Base-by-base conservation (phyloP, 345 rosid species). In the Erodium maritimum region DNA sequence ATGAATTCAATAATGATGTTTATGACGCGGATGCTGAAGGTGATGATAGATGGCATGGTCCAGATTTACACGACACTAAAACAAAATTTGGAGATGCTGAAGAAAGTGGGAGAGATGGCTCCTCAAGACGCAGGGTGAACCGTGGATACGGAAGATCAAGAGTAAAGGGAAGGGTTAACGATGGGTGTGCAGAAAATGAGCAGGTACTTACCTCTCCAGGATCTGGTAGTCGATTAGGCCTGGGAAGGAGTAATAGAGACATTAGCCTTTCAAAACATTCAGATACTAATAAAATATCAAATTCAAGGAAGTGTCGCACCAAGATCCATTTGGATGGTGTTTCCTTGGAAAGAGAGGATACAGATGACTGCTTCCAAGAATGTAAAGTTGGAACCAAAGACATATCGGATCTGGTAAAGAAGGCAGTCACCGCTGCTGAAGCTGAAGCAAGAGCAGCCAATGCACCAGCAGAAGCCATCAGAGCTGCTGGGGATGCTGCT, bases 381-480 rank as follows among this genome's bases (percentile, higher is more conserved):
- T 93, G 95, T 76, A 70, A 69, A 63, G 70, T 93, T 53, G 99
- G 99, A 70, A 79, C 79, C 61, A 80, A 69, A 73, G 95, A 89
- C 69, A 81, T 93, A 52, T 74, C 79, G 60, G 82, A 85, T 69
- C 59, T 89, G 61, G 97, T 93, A 21, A 89, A 71, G 79, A 73
- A 76, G 61, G 99, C 99, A 12, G 85, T 93, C 54, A 76, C 77
- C 67, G 86, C 99, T 75, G 99, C 99, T 65, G 99, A 89, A 72
- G 79, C 85, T 17, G 99, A 93, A 85, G 99, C 99, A 59, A 78
- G 83, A 75, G 80, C 85, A 61, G 95, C 86, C 63, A 78, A 80
- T 74, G 96, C 90, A 55, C 89, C 95, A 54, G 64, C 60, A 23
- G 99, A 85, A 67, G 99, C 99, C 54, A 71, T 84, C 67, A 89